Evolutionary conservation across 345 rosid genomes (phyloP).

Genomic region (Eucalyptus curtisii): DNA sequence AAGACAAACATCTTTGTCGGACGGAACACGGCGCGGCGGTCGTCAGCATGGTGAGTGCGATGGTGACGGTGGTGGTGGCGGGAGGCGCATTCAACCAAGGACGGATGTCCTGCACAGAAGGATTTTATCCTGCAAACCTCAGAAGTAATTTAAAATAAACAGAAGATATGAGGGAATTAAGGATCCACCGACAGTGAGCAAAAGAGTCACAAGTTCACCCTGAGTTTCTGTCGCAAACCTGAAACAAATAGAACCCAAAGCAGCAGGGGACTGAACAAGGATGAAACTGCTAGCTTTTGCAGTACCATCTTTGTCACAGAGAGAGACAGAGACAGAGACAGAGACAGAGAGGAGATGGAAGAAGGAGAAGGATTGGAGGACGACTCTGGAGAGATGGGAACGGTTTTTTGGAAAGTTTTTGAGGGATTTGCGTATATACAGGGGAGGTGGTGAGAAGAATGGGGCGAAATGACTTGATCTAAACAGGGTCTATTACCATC

Average conservation of each 20-base stretch:
- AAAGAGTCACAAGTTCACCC: neutral
- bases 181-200: neutral
- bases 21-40: neutral
- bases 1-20: constrained; percentile 52
- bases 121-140: neutral
- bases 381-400: neutral
- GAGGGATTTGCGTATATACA: neutral
- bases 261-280: neutral
- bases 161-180: neutral
- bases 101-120: neutral
- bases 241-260: neutral
- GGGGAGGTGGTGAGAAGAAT: neutral
- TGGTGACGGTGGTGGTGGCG: neutral
- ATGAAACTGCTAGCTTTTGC: neutral
- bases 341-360: neutral
- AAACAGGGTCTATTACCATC: neutral
- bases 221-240: neutral
- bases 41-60: neutral
- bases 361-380: neutral
- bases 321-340: neutral
- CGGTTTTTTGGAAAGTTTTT: neutral
- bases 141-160: neutral
- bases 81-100: neutral
- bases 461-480: neutral
- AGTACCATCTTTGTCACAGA: neutral